Evolutionary conservation across 345 rosid species (phyloP).

Genomic region (Hibiscus mutabilis): DNA sequence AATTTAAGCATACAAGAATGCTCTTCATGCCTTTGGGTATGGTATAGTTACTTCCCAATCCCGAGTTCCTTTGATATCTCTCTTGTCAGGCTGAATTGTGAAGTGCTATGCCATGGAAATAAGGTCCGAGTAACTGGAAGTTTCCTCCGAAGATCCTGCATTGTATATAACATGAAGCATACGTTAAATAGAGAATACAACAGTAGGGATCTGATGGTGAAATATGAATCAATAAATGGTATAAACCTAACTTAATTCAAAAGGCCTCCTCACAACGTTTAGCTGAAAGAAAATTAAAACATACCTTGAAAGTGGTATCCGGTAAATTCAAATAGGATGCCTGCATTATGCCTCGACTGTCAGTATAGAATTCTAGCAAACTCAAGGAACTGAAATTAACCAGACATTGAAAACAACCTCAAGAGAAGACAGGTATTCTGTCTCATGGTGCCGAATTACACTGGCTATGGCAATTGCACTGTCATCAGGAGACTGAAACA

Average conservation of each 20-base stretch:
- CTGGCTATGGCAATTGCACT: constrained; percentile 58
- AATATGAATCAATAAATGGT: neutral
- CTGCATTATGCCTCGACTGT: constrained; percentile 31
- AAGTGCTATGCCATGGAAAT: constrained; percentile 91
- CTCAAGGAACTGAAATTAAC: neutral
- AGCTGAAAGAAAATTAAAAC: neutral
- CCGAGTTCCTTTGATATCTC: constrained; percentile 89
- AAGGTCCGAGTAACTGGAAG: constrained; percentile 92
- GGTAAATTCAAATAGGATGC: constrained; percentile 88
- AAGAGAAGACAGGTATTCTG: constrained; percentile 81
- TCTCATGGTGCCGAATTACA: constrained; percentile 77
- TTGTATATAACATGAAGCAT: neutral
- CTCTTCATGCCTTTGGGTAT: neutral
- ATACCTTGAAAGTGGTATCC: constrained; percentile 92
- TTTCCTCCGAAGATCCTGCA: constrained; percentile 94
- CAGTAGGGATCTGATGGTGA: neutral
- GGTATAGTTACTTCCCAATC: constrained; percentile 50
- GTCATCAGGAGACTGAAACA: constrained; percentile 78
- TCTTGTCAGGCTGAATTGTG: constrained; percentile 86
- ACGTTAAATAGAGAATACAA: neutral
- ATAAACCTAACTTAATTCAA: neutral
- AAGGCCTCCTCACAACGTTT: neutral
- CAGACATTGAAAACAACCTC: constrained; percentile 45
- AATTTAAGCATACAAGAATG: neutral
- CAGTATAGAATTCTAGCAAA: constrained; percentile 1